Percentiles rank a stretch among this genome's conserved stretches.
Conservation (phyloP, 2,329 filamentous ascomycete genomes). For the Didymella pinodella region DNA sequence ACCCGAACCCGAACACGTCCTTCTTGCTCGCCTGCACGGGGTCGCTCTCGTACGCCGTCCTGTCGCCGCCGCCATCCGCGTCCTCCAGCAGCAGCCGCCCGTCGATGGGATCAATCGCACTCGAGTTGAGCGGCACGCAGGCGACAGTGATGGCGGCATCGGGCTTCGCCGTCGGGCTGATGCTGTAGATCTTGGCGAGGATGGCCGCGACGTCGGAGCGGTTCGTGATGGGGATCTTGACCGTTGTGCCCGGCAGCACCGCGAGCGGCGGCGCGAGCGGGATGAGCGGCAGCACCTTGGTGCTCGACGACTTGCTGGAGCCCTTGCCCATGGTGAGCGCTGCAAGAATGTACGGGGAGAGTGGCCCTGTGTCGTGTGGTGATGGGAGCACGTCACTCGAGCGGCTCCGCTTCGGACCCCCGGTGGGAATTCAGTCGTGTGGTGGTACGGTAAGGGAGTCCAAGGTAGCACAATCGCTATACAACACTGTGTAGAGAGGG, state of each 20-base stretch:
- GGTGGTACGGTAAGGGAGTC: slow-evolving; percentile 7
- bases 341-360: not conserved
- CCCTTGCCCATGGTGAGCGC: slow-evolving; percentile 46
- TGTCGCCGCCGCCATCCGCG: slow-evolving; percentile 55
- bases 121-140: slow-evolving; percentile 84
- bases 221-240: slow-evolving; percentile 83
- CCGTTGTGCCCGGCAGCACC: slow-evolving; percentile 83
- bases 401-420: slow-evolving; percentile 20
- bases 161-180: slow-evolving; percentile 69
- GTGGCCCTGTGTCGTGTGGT: slow-evolving; percentile 14
- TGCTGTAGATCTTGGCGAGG: slow-evolving; percentile 83
- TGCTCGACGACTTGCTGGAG: slow-evolving; percentile 43
- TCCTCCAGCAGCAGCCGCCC: slow-evolving; percentile 79
- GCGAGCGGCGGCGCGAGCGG: slow-evolving; percentile 82
- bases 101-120: slow-evolving; percentile 70
- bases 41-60: slow-evolving; percentile 58
- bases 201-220: slow-evolving; percentile 89
- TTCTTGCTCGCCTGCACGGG: slow-evolving; percentile 54
- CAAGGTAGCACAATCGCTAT: not conserved
- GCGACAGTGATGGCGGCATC: slow-evolving; percentile 78
- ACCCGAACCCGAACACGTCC: slow-evolving; percentile 84
- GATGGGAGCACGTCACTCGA: slow-evolving; percentile 11
- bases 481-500: not conserved
- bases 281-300: slow-evolving; percentile 72
- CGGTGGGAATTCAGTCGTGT: slow-evolving; percentile 9